Percentiles rank a stretch among this genome's conserved stretches.
Conservation (phyloP, 768 basidiomycete species). For the Phlebiopsis flavidoalba region DNA sequence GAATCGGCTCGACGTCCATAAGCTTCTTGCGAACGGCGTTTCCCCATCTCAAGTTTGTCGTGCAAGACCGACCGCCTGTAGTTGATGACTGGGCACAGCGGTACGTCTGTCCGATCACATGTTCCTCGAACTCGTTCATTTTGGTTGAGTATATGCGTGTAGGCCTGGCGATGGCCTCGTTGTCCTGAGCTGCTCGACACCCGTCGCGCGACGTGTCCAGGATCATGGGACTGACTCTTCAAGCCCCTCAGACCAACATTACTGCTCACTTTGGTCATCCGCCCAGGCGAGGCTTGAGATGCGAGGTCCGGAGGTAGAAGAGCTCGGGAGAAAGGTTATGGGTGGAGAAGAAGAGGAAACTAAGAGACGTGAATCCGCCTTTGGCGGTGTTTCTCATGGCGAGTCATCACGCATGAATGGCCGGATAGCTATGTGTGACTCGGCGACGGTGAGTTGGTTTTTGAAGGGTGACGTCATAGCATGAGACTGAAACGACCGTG, state of each 20-base stretch:
- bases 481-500: background rate
- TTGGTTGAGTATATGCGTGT: background rate
- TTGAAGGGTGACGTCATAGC: background rate
- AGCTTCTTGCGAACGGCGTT: constrained; percentile 35
- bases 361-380: constrained; percentile 25
- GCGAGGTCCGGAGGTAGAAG: background rate
- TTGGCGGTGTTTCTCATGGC: constrained; percentile 64
- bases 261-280: constrained; percentile 13
- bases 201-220: constrained; percentile 51
- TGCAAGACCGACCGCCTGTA: constrained; percentile 57
- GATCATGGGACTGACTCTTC: constrained; percentile 82
- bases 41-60: constrained; percentile 41
- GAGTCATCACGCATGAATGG: constrained; percentile 78
- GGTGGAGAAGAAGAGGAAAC: background rate
- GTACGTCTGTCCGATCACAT: constrained; percentile 13
- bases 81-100: constrained; percentile 41
- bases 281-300: background rate
- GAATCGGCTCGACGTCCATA: constrained; percentile 52
- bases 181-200: constrained; percentile 53
- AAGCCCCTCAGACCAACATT: constrained; percentile 46
- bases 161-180: constrained; percentile 58
- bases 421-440: constrained; percentile 44
- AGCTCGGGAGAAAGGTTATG: constrained; percentile 5
- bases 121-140: background rate
- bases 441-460: constrained; percentile 19